Evolutionary conservation across 495 filamentous ascomycete genomes (phyloP), one percentile per base, ranked within the genome.

Genomic region (Niebla homalea): DNA sequence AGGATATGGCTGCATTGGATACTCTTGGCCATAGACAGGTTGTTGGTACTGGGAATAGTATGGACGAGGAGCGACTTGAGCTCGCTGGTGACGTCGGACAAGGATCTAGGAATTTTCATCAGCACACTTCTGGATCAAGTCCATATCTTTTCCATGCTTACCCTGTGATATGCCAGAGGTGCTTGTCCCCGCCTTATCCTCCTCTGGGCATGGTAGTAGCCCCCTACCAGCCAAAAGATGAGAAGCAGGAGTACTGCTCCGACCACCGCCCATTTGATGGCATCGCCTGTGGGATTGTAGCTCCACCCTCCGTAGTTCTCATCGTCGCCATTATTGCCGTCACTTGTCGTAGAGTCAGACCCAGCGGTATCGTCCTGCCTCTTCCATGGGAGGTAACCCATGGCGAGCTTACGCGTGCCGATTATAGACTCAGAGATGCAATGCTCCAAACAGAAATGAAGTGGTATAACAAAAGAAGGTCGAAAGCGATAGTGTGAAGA

Each of bases 181-280:
- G 69, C 64, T 38, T 74, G 60, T 15, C 83, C 82, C 55, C 72
- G 75, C 38, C 66, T 69, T 46, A 88, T 66, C 41, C 85, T 73
- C 40, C 67, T 65, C 65, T 77, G 73, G 36, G 84, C 84, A 61
- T 89, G 85, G 14, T 66, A 50, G 53, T 79, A 71, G 54, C 76
- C 75, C 55, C 79, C 78, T 32, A 79, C 60, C 26, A 85, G 58
- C 57, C 79, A 67, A 51, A 75, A 69, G 23, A 77, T 59, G 54
- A 73, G 54, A 49, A 81, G 59, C 36, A 81, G 35, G 26, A 74
- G 39, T 21, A 78, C 62, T 43, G 73, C 46, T 43, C 65, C 72
- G 60, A 87, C 76, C 39, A 88, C 62, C 25, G 71, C 71, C 75
- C 81, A 89, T 64, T 85, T 85, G 56, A 85, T 63, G 48, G 78